A percentile compares a stretch with the other conserved stretches of the same genome.
These are phyloP conservation scores for Elongisporangium senticosum DNA, from an alignment of 352 stramenopile species.

Conservation along the genomic window DNA sequence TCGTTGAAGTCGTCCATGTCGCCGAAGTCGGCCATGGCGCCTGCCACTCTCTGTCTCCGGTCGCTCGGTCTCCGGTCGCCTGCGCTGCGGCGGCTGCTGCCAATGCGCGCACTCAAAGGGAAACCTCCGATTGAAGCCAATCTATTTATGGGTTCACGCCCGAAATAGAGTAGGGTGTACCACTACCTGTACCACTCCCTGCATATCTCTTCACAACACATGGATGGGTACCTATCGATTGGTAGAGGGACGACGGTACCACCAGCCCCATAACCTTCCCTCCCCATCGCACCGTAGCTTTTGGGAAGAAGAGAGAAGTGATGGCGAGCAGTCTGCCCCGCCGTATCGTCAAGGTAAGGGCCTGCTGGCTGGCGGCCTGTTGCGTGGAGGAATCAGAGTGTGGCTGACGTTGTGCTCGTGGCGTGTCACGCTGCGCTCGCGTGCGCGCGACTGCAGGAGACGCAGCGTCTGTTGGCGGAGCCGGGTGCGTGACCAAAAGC, in stretches of 20 bases:
- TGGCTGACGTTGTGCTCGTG: constrained; percentile 3
- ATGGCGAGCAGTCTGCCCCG: constrained; percentile 64
- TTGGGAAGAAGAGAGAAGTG: constrained; percentile 5
- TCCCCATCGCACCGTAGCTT: constrained; percentile 2
- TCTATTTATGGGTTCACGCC: neutral
- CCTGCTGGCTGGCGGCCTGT: neutral
- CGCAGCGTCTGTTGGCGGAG: constrained; percentile 92
- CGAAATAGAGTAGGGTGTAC: neutral
- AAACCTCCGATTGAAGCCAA: neutral
- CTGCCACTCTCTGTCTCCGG: constrained; percentile 2
- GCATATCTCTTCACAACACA: neutral
- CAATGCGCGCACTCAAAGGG: neutral
- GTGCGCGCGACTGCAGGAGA: constrained; percentile 66
- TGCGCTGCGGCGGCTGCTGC: neutral
- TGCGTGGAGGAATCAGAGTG: neutral
- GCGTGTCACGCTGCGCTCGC: neutral
- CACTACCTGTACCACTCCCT: neutral
- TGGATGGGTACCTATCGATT: neutral
- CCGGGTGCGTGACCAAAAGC: constrained; percentile 44
- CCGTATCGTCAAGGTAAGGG: constrained; percentile 65
- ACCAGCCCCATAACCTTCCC: neutral
- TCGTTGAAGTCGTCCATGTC: constrained; percentile 80
- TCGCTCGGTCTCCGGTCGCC: neutral
- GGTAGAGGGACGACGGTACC: neutral
- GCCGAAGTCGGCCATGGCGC: constrained; percentile 62